These are phyloP conservation scores for Hypoxylon sp. DNA, from an alignment of 2,329 filamentous ascomycete species.

Conservation along the genomic window DNA sequence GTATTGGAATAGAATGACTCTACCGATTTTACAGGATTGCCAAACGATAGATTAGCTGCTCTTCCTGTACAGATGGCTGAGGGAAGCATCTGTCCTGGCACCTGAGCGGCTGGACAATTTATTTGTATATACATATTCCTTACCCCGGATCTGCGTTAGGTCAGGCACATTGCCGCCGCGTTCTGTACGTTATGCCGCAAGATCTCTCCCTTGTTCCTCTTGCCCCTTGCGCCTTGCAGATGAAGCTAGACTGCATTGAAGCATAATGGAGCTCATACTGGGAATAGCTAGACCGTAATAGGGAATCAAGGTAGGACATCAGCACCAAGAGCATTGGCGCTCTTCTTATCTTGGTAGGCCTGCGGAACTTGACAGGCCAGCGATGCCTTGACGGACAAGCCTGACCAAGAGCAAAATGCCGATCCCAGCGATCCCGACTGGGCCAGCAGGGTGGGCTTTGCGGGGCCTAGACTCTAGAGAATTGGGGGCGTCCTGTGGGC, in stretches of 20 bases:
- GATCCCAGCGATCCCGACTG: constrained; percentile 28
- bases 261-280: background rate
- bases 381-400: constrained; percentile 13
- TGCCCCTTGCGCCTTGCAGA: constrained; percentile 29
- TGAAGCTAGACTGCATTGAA: background rate
- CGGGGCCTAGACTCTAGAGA: constrained; percentile 11
- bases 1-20: background rate
- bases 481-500: background rate
- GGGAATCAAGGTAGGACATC: constrained; percentile 6
- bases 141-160: constrained; percentile 31
- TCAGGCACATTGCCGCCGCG: too few species aligned
- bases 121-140: background rate
- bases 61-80: constrained; percentile 5
- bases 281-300: constrained; percentile 1
- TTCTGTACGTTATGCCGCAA: too few species aligned
- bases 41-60: constrained; percentile 1
- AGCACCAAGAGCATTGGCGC: too few species aligned
- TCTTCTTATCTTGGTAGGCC: too few species aligned
- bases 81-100: constrained; percentile 1
- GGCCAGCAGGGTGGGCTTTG: too few species aligned
- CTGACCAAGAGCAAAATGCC: constrained; percentile 28
- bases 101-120: background rate
- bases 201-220: constrained; percentile 5
- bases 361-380: too few species aligned
- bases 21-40: constrained; percentile 2